Percentiles rank a stretch among this genome's conserved stretches.
phyloP scores from a whole-genome alignment of 208 protist species.

The Acanthamoeba healyi region DNA sequence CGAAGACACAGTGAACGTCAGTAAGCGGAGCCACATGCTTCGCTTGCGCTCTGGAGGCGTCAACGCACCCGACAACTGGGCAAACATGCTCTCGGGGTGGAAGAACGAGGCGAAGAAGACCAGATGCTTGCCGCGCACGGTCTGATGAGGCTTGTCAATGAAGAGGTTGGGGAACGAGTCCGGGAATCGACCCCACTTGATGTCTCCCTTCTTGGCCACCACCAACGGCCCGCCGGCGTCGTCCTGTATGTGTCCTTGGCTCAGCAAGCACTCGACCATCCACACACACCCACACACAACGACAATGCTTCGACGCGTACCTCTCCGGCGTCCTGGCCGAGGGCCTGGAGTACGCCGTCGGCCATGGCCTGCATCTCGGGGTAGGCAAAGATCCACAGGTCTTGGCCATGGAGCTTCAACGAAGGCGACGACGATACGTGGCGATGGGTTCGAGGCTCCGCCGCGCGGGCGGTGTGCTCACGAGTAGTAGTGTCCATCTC shows the following conservation, averaged over 20 bases:
- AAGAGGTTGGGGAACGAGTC: slow-evolving; percentile 81
- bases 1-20: not conserved
- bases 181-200: slow-evolving; percentile 76
- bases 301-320: not conserved
- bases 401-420: not conserved
- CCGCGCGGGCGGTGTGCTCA: not conserved
- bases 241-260: not conserved
- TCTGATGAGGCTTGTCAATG: slow-evolving; percentile 61
- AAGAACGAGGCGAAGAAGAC: slow-evolving; percentile 76
- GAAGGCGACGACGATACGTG: not conserved
- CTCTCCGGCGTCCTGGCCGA: not conserved
- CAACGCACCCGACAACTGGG: not conserved
- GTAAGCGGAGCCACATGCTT: not conserved
- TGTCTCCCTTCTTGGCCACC: slow-evolving; percentile 8
- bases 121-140: slow-evolving; percentile 42
- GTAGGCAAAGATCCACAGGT: slow-evolving; percentile 45
- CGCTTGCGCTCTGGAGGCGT: not conserved
- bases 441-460: not conserved
- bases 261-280: too few relatives aligned
- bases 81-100: slow-evolving; percentile 45
- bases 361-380: slow-evolving; percentile 39
- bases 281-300: not conserved
- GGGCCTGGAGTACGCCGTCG: not conserved
- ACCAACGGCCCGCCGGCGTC: not conserved
- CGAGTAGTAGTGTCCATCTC: not conserved